Conservation (phyloP, 176 grass and related monocot genomes). For the Oryza glumipatula region DNA sequence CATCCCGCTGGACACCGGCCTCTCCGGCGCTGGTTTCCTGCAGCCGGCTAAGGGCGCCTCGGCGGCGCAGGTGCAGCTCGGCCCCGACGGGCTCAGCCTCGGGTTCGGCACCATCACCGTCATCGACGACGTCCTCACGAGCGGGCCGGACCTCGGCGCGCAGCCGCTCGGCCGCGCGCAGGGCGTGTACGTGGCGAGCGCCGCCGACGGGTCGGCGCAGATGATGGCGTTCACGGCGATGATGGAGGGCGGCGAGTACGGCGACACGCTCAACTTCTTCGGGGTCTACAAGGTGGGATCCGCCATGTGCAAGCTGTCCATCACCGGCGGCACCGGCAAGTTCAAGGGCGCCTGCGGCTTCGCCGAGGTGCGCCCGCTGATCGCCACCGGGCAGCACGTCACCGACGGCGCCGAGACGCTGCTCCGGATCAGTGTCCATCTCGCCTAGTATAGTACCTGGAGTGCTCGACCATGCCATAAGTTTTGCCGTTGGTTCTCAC, state of each 20-base stretch:
- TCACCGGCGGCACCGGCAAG: slow-evolving; percentile 69
- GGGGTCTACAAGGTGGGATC: slow-evolving; percentile 63
- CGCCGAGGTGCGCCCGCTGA: slow-evolving; percentile 59
- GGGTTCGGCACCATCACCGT: slow-evolving; percentile 72
- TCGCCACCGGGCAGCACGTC: slow-evolving; percentile 58
- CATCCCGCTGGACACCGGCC: slow-evolving; percentile 70
- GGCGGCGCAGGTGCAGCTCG: slow-evolving; percentile 55
- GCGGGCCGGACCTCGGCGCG: slow-evolving; percentile 51
- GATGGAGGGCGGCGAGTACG: slow-evolving; percentile 75
- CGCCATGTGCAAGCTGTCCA: slow-evolving; percentile 54
- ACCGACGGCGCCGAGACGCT: slow-evolving; percentile 60
- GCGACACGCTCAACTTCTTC: slow-evolving; percentile 72
- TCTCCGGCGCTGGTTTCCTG: slow-evolving; percentile 49
- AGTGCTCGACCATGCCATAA: background rate
- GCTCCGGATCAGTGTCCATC: slow-evolving; percentile 61
- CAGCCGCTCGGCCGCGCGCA: slow-evolving; percentile 59
- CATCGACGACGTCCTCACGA: slow-evolving; percentile 68
- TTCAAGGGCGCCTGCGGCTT: slow-evolving; percentile 69
- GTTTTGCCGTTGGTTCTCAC: background rate
- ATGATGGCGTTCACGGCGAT: slow-evolving; percentile 76
- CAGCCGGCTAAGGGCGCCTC: slow-evolving; percentile 38
- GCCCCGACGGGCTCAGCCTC: slow-evolving; percentile 70
- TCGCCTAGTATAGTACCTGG: slow-evolving; percentile 42
- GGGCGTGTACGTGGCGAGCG: slow-evolving; percentile 66
- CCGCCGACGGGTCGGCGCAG: slow-evolving; percentile 59